Base-by-base conservation (phyloP, 108 stramenopile species). In the Pseudonitzschia multiseries region DNA sequence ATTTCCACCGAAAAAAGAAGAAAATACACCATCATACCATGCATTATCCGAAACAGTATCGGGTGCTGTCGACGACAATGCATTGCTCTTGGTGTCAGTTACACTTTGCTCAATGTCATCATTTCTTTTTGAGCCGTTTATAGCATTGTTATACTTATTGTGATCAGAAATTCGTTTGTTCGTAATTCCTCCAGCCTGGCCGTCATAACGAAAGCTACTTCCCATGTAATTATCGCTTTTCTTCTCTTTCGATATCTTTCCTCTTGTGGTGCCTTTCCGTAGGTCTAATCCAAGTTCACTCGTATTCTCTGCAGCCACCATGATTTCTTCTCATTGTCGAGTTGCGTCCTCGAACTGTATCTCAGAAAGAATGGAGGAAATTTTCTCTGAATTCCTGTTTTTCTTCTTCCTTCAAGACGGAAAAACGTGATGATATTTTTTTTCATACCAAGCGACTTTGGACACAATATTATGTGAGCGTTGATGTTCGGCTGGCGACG, bases 21-120 rank as follows among this genome's bases (percentile, higher is more conserved):
- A 78, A 57, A 78, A 68, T 17, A 78, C 64, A 17, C 67, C 71
- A 46, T 70, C 60, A 44, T 72, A 78, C 77, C 77, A 78, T 13
- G 24, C 29, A 41, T 72, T 65, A 24, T 54, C 50, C 22, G 51
- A 52, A 48, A 31, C 32, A 56, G 17, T 28, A 17, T 40, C 61
- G 40, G 32, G 6, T 62, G 33, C n/a, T n/a, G 32, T 62, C 29
- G 31, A 17, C 32, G 61, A 20, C n/a, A 15, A 32, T 33, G n/a
- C 1, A 40, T 31, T 10, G 5, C 10, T 62, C 31, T 33, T 33
- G 20, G 32, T 62, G 9, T 62, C 36, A 21, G n/a, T 33, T 9
- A 62, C 20, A 20, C 17, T 62, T 33, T 59, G 24, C 26, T 33
- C 36, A 31, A 21, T 28, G 1, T 31, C 61, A 13, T 40, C 32